phyloP scores from a whole-genome alignment of 768 basidiomycete genomes.

The Dacryopinax primogenitus region DNA sequence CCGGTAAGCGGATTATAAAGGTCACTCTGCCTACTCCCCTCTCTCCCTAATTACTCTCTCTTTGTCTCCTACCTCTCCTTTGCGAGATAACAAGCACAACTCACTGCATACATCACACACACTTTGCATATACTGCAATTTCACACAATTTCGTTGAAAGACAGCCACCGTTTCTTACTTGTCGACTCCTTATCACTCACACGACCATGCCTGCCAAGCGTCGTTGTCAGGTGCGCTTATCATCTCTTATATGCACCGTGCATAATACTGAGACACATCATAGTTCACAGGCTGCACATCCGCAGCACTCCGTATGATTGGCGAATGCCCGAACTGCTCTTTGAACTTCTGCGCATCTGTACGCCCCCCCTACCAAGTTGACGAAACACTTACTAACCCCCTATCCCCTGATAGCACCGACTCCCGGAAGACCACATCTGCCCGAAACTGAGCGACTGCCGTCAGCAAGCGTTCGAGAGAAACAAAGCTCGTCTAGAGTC shows the following conservation, averaged over 20 bases:
- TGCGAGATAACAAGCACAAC: too few species aligned
- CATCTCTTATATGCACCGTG: background rate
- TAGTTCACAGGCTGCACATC: constrained; percentile 50
- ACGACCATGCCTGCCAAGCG: constrained; percentile 65
- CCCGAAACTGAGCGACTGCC: constrained; percentile 68
- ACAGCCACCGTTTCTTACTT: too few species aligned
- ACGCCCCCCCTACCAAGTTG: constrained; percentile 4
- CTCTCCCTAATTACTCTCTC: too few species aligned
- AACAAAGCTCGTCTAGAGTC: constrained; percentile 82
- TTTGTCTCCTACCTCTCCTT: too few species aligned
- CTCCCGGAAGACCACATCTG: constrained; percentile 82
- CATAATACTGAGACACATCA: constrained; percentile 31
- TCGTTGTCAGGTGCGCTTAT: constrained; percentile 56
- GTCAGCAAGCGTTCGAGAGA: constrained; percentile 73
- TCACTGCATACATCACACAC: too few species aligned
- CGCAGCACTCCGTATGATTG: constrained; percentile 70
- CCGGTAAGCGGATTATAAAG: too few species aligned
- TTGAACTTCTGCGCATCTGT: constrained; percentile 53
- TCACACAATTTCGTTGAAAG: too few species aligned
- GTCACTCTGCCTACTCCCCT: too few species aligned
- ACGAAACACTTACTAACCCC: background rate
- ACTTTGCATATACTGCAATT: too few species aligned
- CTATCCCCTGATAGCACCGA: constrained; percentile 58
- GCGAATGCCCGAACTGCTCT: constrained; percentile 70
- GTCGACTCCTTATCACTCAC: background rate